Evolutionary conservation across 805 yeast species (phyloP).

Genomic region (Nakazawaea sp.): DNA sequence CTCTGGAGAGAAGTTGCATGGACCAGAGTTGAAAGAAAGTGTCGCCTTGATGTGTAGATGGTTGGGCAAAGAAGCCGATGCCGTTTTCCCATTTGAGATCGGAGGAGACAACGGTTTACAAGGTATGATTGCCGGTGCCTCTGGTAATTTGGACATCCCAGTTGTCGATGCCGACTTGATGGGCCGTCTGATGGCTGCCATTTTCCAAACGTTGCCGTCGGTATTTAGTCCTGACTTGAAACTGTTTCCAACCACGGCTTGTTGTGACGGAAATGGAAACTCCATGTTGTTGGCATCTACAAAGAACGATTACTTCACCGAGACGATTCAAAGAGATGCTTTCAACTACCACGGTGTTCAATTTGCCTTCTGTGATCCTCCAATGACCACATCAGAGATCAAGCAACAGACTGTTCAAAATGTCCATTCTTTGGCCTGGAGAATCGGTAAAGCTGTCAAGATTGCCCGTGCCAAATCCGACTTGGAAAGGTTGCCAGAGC

Average conservation of each 20-base stretch:
- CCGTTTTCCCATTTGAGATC: constrained; percentile 32
- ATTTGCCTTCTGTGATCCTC: constrained; percentile 28
- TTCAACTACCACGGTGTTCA: constrained; percentile 32
- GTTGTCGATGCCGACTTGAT: constrained; percentile 30
- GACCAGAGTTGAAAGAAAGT: constrained; percentile 29
- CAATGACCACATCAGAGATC: constrained; percentile 26
- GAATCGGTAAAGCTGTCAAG: constrained; percentile 34
- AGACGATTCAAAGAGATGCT: constrained; percentile 32
- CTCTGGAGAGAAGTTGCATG: constrained; percentile 32
- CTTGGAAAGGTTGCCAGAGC: constrained; percentile 24
- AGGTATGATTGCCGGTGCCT: constrained; percentile 18
- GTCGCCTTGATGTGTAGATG: constrained; percentile 21
- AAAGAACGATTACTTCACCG: constrained; percentile 26
- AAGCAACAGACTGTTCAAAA: constrained; percentile 23
- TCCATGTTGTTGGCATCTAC: constrained; percentile 24
- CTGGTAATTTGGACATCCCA: constrained; percentile 21
- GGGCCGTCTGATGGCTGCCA: constrained; percentile 36
- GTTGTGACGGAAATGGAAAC: constrained; percentile 36
- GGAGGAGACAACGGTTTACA: constrained; percentile 38
- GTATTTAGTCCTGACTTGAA: constrained; percentile 11
- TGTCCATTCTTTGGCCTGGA: constrained; percentile 34
- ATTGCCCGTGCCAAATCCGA: constrained; percentile 27
- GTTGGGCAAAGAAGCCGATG: constrained; percentile 23
- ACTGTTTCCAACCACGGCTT: constrained; percentile 18
- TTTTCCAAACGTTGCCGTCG: constrained; percentile 27